These are phyloP conservation scores for Onygenales sp. DNA, from an alignment of 2,329 filamentous ascomycete genomes.

Conservation along the genomic window DNA sequence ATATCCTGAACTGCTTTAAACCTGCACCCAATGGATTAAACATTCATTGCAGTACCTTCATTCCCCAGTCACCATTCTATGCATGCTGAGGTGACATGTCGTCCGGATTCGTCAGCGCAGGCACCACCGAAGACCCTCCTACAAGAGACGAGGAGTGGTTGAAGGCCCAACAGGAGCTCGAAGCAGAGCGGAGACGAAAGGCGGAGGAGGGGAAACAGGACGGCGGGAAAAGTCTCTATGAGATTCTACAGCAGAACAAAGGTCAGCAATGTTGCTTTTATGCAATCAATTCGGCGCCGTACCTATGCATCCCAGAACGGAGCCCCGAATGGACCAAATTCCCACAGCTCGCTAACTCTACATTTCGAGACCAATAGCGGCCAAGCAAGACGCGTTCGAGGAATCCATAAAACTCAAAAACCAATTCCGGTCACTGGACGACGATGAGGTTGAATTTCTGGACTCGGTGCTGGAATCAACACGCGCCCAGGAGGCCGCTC, in stretches of 20 bases:
- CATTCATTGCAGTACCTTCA: background rate
- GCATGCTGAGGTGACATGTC: conserved; percentile 25
- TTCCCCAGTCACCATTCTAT: background rate
- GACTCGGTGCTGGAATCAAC: conserved; percentile 50
- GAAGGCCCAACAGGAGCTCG: conserved; percentile 35
- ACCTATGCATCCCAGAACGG: background rate
- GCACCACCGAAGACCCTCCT: conserved; percentile 30
- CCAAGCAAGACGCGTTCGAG: conserved; percentile 45
- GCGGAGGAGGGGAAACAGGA: conserved; percentile 44
- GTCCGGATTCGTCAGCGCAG: conserved; percentile 37
- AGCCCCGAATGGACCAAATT: background rate
- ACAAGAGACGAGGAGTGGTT: conserved; percentile 36
- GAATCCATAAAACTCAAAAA: conserved; percentile 42
- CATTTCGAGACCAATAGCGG: conserved; percentile 19
- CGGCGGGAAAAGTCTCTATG: conserved; percentile 40
- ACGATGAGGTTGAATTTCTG: conserved; percentile 43
- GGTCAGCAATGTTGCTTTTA: conserved; percentile 21
- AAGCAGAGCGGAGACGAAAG: conserved; percentile 36
- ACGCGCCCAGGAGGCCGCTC: conserved; percentile 45
- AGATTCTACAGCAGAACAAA: conserved; percentile 41
- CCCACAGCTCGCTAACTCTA: background rate
- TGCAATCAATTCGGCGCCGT: conserved; percentile 16
- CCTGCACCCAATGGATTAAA: too few relatives aligned
- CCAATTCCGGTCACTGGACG: conserved; percentile 42
- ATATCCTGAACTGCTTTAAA: background rate